Percentiles rank a stretch among this genome's conserved stretches.
phyloP scores from a whole-genome alignment of 352 stramenopile genomes.

The Pythium aphanidermatum region DNA sequence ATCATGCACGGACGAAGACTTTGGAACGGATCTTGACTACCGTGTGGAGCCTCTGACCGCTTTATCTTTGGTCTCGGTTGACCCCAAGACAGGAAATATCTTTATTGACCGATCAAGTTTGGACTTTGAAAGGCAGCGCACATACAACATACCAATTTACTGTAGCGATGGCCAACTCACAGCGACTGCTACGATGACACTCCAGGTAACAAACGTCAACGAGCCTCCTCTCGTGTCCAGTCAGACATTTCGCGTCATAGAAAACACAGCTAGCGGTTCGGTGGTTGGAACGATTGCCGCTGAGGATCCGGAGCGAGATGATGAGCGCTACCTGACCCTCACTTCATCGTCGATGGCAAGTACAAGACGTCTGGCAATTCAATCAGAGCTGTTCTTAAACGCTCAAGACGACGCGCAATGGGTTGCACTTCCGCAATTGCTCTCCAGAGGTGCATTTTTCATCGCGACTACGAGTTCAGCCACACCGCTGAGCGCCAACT shows the following conservation, averaged over 20 bases:
- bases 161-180: conserved; percentile 34
- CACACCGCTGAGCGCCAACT: not conserved
- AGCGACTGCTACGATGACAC: conserved; percentile 5
- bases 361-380: not conserved
- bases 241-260: conserved; percentile 26
- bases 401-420: conserved; percentile 13
- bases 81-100: conserved; percentile 34
- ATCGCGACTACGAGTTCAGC: conserved; percentile 4
- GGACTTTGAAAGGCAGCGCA: conserved; percentile 38
- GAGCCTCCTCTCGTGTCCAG: conserved; percentile 26
- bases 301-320: conserved; percentile 20
- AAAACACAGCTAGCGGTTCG: conserved; percentile 21
- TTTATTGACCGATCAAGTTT: conserved; percentile 30
- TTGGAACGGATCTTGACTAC: conserved; percentile 28
- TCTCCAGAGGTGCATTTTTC: conserved; percentile 4
- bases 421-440: conserved; percentile 6
- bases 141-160: conserved; percentile 20
- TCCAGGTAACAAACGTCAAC: conserved; percentile 45
- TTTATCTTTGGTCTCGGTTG: conserved; percentile 28
- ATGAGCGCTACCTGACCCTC: conserved; percentile 15
- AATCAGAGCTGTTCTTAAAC: conserved; percentile 14
- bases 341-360: not conserved
- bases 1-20: conserved; percentile 47
- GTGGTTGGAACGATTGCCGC: conserved; percentile 7
- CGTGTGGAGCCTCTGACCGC: conserved; percentile 15